phyloP scores from a whole-genome alignment of 441 rosid genomes.

The Jatropha multifida region DNA sequence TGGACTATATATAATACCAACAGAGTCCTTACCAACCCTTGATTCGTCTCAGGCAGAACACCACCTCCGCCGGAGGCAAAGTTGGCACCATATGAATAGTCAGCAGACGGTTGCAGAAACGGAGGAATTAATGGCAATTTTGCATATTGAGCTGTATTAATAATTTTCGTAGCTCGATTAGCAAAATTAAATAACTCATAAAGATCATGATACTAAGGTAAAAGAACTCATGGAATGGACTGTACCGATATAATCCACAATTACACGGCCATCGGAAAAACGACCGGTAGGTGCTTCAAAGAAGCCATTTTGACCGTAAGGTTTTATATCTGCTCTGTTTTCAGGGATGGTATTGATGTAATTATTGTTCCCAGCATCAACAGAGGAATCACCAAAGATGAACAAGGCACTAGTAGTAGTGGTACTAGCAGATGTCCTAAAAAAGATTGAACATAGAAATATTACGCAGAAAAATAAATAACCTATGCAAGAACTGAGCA shows the following conservation, averaged over 20 bases:
- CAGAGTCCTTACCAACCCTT: conserved; percentile 32
- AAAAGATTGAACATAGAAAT: background rate
- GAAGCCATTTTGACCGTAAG: conserved; percentile 49
- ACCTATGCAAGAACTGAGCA: conserved; percentile 3
- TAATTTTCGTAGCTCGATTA: background rate
- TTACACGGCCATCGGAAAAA: conserved; percentile 57
- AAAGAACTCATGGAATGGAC: background rate
- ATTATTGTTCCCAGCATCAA: conserved; percentile 54
- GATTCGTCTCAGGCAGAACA: conserved; percentile 46
- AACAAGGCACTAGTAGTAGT: conserved; percentile 32
- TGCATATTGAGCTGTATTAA: conserved; percentile 46
- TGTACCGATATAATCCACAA: conserved; percentile 57
- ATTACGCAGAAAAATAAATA: background rate
- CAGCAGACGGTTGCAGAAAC: conserved; percentile 40
- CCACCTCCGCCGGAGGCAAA: conserved; percentile 60
- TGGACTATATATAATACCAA: no score
- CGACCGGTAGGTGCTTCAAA: conserved; percentile 48
- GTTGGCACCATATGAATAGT: conserved; percentile 39
- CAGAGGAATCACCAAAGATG: conserved; percentile 58
- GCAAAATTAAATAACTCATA: background rate
- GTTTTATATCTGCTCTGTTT: conserved; percentile 40
- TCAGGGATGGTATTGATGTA: conserved; percentile 41
- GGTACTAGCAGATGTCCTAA: conserved; percentile 9
- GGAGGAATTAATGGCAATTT: conserved; percentile 51
- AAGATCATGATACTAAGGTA: background rate